These are phyloP conservation scores for Chlorella vulgaris DNA, from an alignment of 139 green algal species.

Conservation along the genomic window DNA sequence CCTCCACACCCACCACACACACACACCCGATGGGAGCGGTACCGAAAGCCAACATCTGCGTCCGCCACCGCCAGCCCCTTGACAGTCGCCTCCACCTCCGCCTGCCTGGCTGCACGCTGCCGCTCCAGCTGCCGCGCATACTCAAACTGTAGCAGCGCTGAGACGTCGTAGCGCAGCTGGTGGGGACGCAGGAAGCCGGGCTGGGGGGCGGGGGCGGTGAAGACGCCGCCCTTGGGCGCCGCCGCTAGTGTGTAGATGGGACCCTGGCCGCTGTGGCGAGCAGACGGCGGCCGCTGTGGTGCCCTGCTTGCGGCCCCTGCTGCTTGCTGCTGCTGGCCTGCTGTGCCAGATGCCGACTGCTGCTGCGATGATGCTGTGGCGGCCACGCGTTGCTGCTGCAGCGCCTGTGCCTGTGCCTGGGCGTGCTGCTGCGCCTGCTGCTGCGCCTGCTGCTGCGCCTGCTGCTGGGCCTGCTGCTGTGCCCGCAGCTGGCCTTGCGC, in stretches of 20 bases:
- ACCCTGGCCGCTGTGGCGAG: constrained; percentile 25
- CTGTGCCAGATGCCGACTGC: too few relatives aligned
- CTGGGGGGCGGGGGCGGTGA: constrained; percentile 11
- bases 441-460: too few relatives aligned
- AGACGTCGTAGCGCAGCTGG: constrained; percentile 16
- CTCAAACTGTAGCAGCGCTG: neutral
- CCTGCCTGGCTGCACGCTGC: neutral
- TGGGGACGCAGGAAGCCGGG: constrained; percentile 22
- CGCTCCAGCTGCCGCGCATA: neutral
- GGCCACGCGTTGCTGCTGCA: too few relatives aligned
- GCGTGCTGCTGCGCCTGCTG: neutral
- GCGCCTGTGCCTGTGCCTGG: neutral
- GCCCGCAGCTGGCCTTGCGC: neutral
- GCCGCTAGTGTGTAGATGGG: constrained; percentile 13
- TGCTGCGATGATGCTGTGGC: too few relatives aligned
- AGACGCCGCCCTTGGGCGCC: constrained; percentile 8
- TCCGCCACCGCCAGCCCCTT: neutral
- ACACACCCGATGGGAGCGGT: constrained; percentile 3
- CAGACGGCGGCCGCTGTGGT: neutral
- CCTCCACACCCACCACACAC: neutral
- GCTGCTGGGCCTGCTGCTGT: neutral
- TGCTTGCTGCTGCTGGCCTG: neutral
- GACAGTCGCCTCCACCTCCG: neutral
- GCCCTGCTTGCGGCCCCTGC: neutral
- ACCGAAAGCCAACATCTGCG: constrained; percentile 18